Conservation (phyloP, 1,284 basidiomycete species). For the Rhizoctonia solani region DNA sequence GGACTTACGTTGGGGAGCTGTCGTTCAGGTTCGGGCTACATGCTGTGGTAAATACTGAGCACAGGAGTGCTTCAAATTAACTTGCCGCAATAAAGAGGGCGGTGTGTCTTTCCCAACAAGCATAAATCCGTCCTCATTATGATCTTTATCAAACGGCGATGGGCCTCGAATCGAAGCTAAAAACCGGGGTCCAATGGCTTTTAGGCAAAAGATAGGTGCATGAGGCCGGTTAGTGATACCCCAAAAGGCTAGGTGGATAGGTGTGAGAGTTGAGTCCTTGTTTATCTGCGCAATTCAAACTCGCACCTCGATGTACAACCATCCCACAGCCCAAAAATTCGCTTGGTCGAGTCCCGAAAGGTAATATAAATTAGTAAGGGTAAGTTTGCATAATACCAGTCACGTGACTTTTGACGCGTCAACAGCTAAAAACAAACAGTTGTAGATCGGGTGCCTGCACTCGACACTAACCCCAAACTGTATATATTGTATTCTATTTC, state of each 20-base stretch:
- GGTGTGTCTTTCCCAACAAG: conserved; percentile 39
- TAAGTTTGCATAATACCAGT: no score
- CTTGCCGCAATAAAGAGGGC: conserved; percentile 37
- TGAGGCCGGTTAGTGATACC: not conserved
- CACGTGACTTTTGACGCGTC: not conserved
- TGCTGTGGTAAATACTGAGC: conserved; percentile 44
- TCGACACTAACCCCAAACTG: not conserved
- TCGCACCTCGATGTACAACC: not conserved
- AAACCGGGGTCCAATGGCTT: not conserved
- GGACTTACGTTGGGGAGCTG: conserved; percentile 13
- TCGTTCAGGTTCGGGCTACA: conserved; percentile 14
- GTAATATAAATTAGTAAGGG: no score
- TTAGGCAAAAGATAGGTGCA: conserved; percentile 41
- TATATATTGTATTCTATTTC: conserved; percentile 20
- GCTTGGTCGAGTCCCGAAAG: not conserved
- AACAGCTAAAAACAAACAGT: not conserved
- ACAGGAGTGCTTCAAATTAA: conserved; percentile 33
- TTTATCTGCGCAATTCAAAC: not conserved
- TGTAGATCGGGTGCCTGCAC: not conserved
- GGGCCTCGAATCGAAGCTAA: conserved; percentile 41
- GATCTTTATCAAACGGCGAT: conserved; percentile 66
- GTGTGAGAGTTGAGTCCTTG: not conserved
- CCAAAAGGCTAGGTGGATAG: not conserved
- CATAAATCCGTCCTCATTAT: conserved; percentile 54
- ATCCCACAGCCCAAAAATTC: not conserved